Evolutionary conservation across 2,329 filamentous ascomycete genomes (phyloP).

Genomic region (Paecilomyces fulvus): DNA sequence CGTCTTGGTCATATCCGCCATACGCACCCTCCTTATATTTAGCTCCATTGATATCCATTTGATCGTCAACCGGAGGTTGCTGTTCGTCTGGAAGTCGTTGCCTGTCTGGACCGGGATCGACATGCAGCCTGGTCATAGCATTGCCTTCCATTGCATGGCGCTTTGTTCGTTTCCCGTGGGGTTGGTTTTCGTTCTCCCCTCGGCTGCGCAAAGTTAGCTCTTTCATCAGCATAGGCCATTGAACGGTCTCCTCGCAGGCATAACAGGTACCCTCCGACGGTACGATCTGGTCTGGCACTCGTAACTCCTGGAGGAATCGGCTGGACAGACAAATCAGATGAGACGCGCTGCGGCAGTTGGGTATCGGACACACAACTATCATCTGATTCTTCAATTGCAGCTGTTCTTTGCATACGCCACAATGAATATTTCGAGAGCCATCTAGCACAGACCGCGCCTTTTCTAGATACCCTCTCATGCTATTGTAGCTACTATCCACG

Average conservation of each 20-base stretch:
- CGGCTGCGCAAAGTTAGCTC: constrained; percentile 68
- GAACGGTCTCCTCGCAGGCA: constrained; percentile 51
- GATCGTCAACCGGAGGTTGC: not conserved
- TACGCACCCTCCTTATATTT: constrained; percentile 9
- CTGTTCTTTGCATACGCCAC: constrained; percentile 41
- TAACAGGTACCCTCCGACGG: constrained; percentile 66
- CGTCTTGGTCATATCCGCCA: constrained; percentile 13
- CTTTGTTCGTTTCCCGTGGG: constrained; percentile 52
- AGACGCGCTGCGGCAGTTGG: constrained; percentile 39
- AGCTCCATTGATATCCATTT: constrained; percentile 4
- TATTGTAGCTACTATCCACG: constrained; percentile 47
- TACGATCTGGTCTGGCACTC: constrained; percentile 41
- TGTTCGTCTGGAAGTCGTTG: not conserved
- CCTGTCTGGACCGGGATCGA: not conserved
- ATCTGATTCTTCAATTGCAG: constrained; percentile 32
- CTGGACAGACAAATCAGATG: constrained; percentile 51
- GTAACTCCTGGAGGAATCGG: constrained; percentile 40
- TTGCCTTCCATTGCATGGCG: constrained; percentile 1
- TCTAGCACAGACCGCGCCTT: constrained; percentile 41
- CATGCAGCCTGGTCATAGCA: not conserved
- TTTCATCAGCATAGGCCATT: constrained; percentile 73
- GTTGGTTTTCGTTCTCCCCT: constrained; percentile 59
- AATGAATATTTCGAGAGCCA: constrained; percentile 28
- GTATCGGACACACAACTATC: constrained; percentile 44
- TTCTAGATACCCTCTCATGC: constrained; percentile 42